phyloP scores from a whole-genome alignment of 805 yeast genomes.

The Brettanomyces anomalus region DNA sequence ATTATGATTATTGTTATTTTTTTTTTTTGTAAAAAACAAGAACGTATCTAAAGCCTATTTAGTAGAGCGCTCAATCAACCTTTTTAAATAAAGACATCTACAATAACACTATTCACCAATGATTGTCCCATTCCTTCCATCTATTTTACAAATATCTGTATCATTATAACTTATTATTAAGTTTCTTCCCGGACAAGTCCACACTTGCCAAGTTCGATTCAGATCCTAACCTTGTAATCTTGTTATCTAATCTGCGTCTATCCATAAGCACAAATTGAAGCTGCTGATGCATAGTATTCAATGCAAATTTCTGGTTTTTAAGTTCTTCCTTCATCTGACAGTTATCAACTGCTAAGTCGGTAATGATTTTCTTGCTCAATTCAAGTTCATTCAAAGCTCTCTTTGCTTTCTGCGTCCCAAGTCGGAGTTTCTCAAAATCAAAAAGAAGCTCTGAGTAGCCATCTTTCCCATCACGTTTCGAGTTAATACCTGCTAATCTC shows the following conservation, averaged over 20 bases:
- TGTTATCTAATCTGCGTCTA: slow-evolving; percentile 23
- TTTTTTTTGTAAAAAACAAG: no score
- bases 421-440: slow-evolving; percentile 36
- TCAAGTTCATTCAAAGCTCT: slow-evolving; percentile 18
- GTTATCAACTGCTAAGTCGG: slow-evolving; percentile 16
- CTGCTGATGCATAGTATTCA: slow-evolving; percentile 41
- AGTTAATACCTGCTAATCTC: neutral
- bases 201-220: slow-evolving; percentile 3
- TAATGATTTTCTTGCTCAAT: slow-evolving; percentile 17
- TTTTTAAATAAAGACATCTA: no score
- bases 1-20: no score
- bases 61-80: no score
- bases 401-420: slow-evolving; percentile 29
- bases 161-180: slow-evolving; percentile 11
- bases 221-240: neutral
- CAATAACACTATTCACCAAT: no score
- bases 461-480: neutral
- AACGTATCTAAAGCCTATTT: no score
- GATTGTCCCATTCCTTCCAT: no score
- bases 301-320: slow-evolving; percentile 33
- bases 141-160: no score
- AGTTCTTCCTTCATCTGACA: slow-evolving; percentile 36
- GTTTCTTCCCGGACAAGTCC: slow-evolving; percentile 9
- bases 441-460: slow-evolving; percentile 12
- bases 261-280: slow-evolving; percentile 39